A percentile compares a stretch with the other conserved stretches of the same genome.
Evolutionary conservation across 495 filamentous ascomycete species (phyloP).

Genomic region (Chaetomium tenue): DNA sequence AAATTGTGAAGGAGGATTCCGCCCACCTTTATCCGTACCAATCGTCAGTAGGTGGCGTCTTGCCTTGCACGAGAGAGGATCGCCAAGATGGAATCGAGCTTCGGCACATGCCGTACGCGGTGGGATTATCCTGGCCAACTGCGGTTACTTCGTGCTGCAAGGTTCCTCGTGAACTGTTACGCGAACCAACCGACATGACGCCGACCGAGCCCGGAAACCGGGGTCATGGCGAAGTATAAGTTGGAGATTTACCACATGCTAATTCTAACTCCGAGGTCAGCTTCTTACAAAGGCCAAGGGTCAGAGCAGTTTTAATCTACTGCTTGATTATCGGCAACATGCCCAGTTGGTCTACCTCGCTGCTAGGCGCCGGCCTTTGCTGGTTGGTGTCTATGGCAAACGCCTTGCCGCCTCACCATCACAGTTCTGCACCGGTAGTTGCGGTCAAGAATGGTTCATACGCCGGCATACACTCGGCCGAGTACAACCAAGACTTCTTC

Average conservation of each 20-base stretch:
- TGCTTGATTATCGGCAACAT: background rate
- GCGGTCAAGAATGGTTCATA: constrained; percentile 8
- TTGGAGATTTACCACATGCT: background rate
- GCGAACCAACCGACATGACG: background rate
- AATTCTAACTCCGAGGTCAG: background rate
- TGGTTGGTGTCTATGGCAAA: background rate
- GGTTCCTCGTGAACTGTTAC: background rate
- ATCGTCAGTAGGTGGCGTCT: background rate
- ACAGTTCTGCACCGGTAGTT: background rate
- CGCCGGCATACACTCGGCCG: constrained; percentile 2
- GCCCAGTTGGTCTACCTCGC: constrained; percentile 1
- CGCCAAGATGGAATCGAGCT: background rate
- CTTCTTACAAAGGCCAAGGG: background rate
- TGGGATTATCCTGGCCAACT: background rate
- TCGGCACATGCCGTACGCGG: background rate
- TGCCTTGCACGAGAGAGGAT: background rate
- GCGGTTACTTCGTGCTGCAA: background rate
- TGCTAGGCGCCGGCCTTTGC: background rate
- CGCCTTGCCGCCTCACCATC: background rate
- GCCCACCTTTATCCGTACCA: background rate
- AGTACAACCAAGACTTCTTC: constrained; percentile 13
- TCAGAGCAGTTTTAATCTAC: background rate
- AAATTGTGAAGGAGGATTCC: no score
- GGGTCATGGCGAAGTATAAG: background rate
- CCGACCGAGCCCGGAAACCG: background rate